Evolutionary conservation across 768 basidiomycete species (phyloP), one percentile per base, ranked within the genome.

Genomic region (Auriculariales sp.): DNA sequence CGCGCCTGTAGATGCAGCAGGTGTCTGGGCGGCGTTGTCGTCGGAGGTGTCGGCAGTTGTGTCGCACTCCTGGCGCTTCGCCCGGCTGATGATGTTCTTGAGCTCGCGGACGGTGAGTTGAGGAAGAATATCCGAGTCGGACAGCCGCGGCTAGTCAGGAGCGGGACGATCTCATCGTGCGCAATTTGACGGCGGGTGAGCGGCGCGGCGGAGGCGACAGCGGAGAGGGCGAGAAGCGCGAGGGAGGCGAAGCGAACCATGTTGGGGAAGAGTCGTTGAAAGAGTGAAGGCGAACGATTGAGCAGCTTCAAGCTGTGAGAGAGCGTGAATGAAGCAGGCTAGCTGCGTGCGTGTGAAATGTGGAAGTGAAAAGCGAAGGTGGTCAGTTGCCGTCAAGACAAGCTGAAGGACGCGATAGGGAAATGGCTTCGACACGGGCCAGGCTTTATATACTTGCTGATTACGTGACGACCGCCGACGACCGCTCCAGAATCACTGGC

Each of bases 301-400:
- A 36, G n/a, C 22, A 6, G 39, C n/a, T n/a, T n/a, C n/a, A n/a
- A n/a, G n/a, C n/a, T n/a, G n/a, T n/a, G n/a, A n/a, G n/a, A n/a
- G n/a, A n/a, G n/a, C n/a, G n/a, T n/a, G n/a, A n/a, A n/a, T n/a
- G n/a, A n/a, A n/a, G 19, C 39, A 44, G 39, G 27, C 39, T 44
- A 25, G 39, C 39, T 44, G 39, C 19, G 39, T 4, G 39, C 7
- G 17, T 44, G 39, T 22, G 39, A 1, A 25, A 44, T 9, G 17
- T 9, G 36, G 27, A 15, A 44, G 22, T 9, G 39, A 24, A 44
- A 44, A 44, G 39, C 19, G 22, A 44, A 25, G 12, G 39, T n/a
- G 22, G 27, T 24, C 39, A 44, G 39, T 44, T 25, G 39, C 39
- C 39, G 39, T 44, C 39, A 44, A 44, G 39, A 44, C 39, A 25